These are phyloP conservation scores for Basidiobolus meristosporus DNA, from an alignment of 371 early-diverging fungal species.

Conservation along the genomic window DNA sequence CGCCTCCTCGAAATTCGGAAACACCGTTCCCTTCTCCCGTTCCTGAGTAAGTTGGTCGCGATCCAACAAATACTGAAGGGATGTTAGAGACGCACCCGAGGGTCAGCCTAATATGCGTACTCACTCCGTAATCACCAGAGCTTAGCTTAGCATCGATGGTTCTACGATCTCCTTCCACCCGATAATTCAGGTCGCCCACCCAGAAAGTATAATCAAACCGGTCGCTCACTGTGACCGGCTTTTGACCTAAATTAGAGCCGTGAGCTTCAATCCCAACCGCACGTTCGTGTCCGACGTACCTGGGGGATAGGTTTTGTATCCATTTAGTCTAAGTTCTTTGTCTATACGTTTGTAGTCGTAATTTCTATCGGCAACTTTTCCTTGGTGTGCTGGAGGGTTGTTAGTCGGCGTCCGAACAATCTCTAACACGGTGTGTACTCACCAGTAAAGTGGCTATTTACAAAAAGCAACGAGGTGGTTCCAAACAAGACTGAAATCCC, in stretches of 20 bases:
- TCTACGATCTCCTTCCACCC: conserved; percentile 21
- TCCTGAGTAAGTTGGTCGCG: conserved; percentile 34
- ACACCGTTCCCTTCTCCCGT: conserved; percentile 13
- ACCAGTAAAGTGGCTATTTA: conserved; percentile 61
- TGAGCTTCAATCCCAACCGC: no score
- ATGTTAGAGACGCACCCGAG: no score
- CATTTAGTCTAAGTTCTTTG: conserved; percentile 7
- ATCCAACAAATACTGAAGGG: conserved; percentile 18
- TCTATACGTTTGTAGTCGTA: conserved; percentile 10
- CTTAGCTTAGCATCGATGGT: no score
- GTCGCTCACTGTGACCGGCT: conserved; percentile 6
- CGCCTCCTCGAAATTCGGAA: conserved; percentile 68
- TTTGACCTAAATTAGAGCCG: no score
- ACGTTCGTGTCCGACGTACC: no score
- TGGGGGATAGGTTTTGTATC: not conserved
- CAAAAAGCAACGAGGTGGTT: conserved; percentile 33
- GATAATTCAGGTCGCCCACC: conserved; percentile 91
- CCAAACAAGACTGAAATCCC: conserved; percentile 39
- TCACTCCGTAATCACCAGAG: no score
- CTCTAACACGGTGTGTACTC: not conserved
- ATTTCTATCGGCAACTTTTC: conserved; percentile 10
- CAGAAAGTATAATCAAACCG: conserved; percentile 62
- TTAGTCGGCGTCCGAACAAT: no score
- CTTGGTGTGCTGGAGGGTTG: conserved; percentile 22
- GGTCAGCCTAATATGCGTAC: no score